A percentile compares a stretch with the other conserved stretches of the same genome.
Conservation (phyloP, 495 filamentous ascomycete genomes). For the Darksidea phi region DNA sequence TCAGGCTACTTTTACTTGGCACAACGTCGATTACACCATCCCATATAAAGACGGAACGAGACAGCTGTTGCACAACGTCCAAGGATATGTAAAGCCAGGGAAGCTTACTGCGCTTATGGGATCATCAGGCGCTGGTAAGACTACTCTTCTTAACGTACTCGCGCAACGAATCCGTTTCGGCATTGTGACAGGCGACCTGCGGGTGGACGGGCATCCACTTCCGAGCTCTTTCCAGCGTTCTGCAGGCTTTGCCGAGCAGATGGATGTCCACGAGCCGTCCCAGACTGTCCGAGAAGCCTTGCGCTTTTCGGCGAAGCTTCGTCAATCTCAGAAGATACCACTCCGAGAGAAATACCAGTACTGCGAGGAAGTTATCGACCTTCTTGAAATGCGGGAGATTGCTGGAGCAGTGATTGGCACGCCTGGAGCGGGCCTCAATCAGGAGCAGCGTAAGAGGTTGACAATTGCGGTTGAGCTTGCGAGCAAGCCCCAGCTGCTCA, state of each 20-base stretch:
- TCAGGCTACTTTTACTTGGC: slow-evolving; percentile 24
- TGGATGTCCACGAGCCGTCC: slow-evolving; percentile 39
- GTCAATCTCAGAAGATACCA: slow-evolving; percentile 28
- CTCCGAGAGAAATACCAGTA: slow-evolving; percentile 51
- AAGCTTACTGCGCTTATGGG: slow-evolving; percentile 42
- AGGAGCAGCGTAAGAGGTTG: slow-evolving; percentile 46
- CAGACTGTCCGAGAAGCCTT: slow-evolving; percentile 41
- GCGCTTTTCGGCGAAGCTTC: slow-evolving; percentile 40
- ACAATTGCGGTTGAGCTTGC: slow-evolving; percentile 43
- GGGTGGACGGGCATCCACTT: slow-evolving; percentile 39
- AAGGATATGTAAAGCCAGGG: slow-evolving; percentile 39
- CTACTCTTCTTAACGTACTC: slow-evolving; percentile 41
- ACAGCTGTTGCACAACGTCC: slow-evolving; percentile 34
- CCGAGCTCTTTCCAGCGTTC: slow-evolving; percentile 41
- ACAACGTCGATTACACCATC: slow-evolving; percentile 16
- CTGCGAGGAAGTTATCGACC: slow-evolving; percentile 54
- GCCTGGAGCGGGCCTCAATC: slow-evolving; percentile 35
- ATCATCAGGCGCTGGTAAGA: slow-evolving; percentile 41
- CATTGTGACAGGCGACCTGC: slow-evolving; percentile 37
- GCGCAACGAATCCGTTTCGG: slow-evolving; percentile 40
- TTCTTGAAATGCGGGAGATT: slow-evolving; percentile 50
- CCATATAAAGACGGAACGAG: slow-evolving; percentile 12
- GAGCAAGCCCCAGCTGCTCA: slow-evolving; percentile 37
- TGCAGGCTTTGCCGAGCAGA: slow-evolving; percentile 41
- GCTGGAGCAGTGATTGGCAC: slow-evolving; percentile 43